Evolutionary conservation across 2,329 filamentous ascomycete genomes (phyloP).

Genomic region (Pseudogymnoascus sp.): DNA sequence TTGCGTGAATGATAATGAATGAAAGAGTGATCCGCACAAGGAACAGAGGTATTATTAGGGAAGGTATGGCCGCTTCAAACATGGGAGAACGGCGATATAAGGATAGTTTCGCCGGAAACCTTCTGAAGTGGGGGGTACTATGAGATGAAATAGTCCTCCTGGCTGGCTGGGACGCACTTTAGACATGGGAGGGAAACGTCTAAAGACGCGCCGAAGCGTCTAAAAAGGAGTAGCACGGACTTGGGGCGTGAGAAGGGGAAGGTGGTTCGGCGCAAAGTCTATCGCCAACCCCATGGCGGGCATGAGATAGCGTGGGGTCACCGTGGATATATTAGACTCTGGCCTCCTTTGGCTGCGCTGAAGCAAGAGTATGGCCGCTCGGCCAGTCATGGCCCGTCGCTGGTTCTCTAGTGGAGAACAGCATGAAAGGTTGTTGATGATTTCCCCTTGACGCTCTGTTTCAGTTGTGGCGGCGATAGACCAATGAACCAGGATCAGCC

Average conservation of each 20-base stretch:
- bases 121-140: neutral
- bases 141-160: neutral
- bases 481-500: conserved; percentile 5
- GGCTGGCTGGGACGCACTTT: neutral
- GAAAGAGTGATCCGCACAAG: neutral
- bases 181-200: conserved; percentile 6
- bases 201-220: neutral
- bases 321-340: neutral
- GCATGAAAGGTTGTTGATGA: neutral
- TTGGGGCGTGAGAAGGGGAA: neutral
- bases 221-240: neutral
- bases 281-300: neutral
- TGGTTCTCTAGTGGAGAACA: neutral
- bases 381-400: neutral
- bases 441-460: neutral
- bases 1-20: neutral
- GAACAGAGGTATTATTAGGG: neutral
- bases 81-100: conserved; percentile 7
- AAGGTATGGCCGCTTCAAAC: neutral
- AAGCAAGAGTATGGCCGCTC: neutral
- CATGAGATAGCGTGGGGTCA: neutral
- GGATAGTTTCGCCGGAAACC: conserved; percentile 1
- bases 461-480: neutral
- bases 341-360: neutral
- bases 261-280: neutral